Evolutionary conservation across 2,329 filamentous ascomycete species (phyloP), one percentile per base, ranked within the genome.

Genomic region (Phoma sp.): DNA sequence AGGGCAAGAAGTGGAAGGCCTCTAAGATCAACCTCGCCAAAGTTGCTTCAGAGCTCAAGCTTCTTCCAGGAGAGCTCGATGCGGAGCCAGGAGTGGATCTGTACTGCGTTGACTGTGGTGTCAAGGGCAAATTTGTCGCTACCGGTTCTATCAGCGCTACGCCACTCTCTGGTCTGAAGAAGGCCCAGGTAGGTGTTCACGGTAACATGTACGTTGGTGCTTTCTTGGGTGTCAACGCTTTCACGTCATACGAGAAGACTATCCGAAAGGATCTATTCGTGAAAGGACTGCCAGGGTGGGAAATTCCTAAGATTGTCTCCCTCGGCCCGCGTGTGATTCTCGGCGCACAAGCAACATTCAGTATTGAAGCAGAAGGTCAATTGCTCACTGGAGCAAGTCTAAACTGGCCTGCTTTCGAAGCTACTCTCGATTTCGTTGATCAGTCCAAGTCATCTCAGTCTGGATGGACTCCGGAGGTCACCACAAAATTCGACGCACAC

Each of bases 201-300:
- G 51, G 51, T 17, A 54, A 54, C 51, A 48, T 54, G 51, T 54
- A 54, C 17, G 51, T 54, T 10, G 51, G 51, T n/a, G 51, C 43
- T 13, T 54, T 48, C 33, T 19, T 54, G 32, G 51, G 43, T 8
- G 24, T 54, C 19, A 47, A 54, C 5, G 51, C 51, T 13, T 54
- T 54, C 39, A 54, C 51, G 13, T 43, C 41, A 29, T 54, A 54
- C 43, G 51, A 54, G 33, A 54, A 54, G 43, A 54, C 51, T 4
- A n/a, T 54, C 19, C 38, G 44, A 6, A 54, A 48, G 25, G 51
- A 54, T 10, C 44, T 50, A 12, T 50, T 54, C 25, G 44, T 54
- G 9, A 54, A 54, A 38, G 43, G 51, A 4, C 25, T 54, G 7
- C 43, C 43, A 10, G 51, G 51, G 2, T 54, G 51, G 51, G 43